Conservation (phyloP, 305 asterid species). For the Striga hermonthica region DNA sequence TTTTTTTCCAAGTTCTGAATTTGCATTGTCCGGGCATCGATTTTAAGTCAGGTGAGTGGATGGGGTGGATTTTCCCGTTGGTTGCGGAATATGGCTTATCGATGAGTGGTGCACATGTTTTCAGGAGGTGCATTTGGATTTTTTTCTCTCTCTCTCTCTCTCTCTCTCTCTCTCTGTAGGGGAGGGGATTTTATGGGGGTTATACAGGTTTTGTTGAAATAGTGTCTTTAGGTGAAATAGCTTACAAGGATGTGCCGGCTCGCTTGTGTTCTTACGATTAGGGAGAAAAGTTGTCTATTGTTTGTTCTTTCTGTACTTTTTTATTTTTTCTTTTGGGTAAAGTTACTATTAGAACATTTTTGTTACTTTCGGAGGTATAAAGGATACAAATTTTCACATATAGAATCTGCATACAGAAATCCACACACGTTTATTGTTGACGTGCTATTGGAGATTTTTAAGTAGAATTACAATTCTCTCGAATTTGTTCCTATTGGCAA, state of each 20-base stretch:
- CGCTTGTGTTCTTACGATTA: constrained; percentile 19
- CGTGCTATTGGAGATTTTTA: not conserved
- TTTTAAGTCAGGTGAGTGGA: no score
- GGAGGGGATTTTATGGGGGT: no score
- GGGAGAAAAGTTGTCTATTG: constrained; percentile 12
- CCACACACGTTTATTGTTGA: constrained; percentile 7
- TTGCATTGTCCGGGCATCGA: constrained; percentile 25
- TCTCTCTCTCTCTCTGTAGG: no score
- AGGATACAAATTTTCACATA: constrained; percentile 25
- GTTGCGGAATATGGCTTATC: no score
- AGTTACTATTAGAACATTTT: constrained; percentile 4
- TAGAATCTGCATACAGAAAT: constrained; percentile 23
- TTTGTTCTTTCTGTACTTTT: no score
- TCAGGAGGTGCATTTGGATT: no score
- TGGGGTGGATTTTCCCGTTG: no score
- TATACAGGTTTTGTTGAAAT: constrained; percentile 26
- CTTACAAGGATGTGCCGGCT: constrained; percentile 11
- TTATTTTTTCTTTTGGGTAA: not conserved
- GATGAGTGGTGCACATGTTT: constrained; percentile 14
- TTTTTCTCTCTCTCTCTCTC: no score
- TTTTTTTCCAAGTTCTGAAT: no score
- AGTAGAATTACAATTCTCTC: not conserved
- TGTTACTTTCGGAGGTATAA: constrained; percentile 32
- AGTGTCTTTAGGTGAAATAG: constrained; percentile 33
- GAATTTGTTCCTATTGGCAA: no score